Evolutionary conservation across 768 basidiomycete species (phyloP).

Genomic region (Mycena rosella): DNA sequence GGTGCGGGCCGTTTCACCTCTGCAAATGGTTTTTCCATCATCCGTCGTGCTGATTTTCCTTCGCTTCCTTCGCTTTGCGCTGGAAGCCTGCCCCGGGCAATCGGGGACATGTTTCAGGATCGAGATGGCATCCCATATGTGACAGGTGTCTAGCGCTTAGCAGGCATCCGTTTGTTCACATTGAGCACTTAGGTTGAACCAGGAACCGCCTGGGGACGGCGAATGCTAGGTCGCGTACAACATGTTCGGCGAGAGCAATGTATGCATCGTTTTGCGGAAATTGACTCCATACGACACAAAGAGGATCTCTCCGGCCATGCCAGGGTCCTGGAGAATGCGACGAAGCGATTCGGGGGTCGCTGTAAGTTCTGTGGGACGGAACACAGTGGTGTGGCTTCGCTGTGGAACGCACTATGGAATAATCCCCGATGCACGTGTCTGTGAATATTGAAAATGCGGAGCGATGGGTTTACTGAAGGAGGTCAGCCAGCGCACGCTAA

Average conservation of each 20-base stretch:
- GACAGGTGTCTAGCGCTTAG: background rate
- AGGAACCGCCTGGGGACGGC: constrained; percentile 60
- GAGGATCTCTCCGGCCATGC: constrained; percentile 55
- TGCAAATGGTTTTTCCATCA: constrained; percentile 55
- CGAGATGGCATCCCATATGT: constrained; percentile 49
- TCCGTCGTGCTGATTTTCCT: constrained; percentile 47
- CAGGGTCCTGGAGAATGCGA: too few species aligned
- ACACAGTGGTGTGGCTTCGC: too few species aligned
- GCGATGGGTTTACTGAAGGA: too few species aligned
- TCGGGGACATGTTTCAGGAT: constrained; percentile 43
- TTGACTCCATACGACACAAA: constrained; percentile 62
- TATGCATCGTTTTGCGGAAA: constrained; percentile 57
- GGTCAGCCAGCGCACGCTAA: too few species aligned
- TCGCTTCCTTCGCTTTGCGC: constrained; percentile 50
- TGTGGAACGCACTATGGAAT: too few species aligned
- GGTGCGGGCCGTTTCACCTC: constrained; percentile 46
- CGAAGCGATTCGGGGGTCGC: too few species aligned
- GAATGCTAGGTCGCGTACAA: constrained; percentile 47
- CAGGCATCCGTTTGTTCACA: too few species aligned
- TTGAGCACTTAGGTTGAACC: constrained; percentile 46
- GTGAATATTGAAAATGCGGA: too few species aligned
- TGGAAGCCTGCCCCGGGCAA: constrained; percentile 62
- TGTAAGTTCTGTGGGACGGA: too few species aligned
- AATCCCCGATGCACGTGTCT: too few species aligned
- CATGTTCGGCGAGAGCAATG: constrained; percentile 55